Base-by-base conservation (phyloP, 176 grass and related monocot species). In the Luzula sylvatica region DNA sequence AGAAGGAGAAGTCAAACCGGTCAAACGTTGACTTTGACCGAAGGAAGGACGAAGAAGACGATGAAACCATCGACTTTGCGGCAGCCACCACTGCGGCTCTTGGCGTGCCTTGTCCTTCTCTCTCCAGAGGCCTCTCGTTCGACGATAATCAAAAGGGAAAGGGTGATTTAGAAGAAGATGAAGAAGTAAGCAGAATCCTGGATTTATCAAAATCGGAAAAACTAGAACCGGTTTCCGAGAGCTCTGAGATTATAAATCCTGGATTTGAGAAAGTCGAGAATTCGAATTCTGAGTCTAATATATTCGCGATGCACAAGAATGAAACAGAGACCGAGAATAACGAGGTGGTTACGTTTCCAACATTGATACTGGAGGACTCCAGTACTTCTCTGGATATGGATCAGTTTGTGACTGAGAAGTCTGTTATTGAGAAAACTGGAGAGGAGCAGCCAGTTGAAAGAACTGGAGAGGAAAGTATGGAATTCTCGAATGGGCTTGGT, bases 161-260 rank as follows among this genome's bases (percentile, higher is more conserved):
- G 70, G 93, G 93, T 15, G 86, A 98, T 35, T 65, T 72, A 15
- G 72, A 98, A 63, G 93, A 98, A 76, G 82, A 83, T 71, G 93
- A 92, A 53, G 93, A 98, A 75, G 68, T 98, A 18, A 75, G 50
- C 64, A 72, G 86, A 54, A 76, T 57, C 41, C 80, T 98, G 65
- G 76, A 59, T 83, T 63, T 98, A 48, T 98, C 93, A 25, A 98
- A 70, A 78, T 38, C 40, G 71, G 82, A 87, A 58, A 53, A 17
- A 47, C 11, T 58, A 19, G 46, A 53, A 46, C 50, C 38, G 50
- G 56, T 67, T 81, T 62, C 65, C 69, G 81, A 57, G 52, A 47
- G 72, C 15, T 58, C 83, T 49, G 58, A 35, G 30, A 4, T 64
- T 16, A 20, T 62, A 56, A 66, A 48, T 23, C 55, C 65, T 38